These are phyloP conservation scores for Myxozyma udenii DNA, from an alignment of 805 yeast genomes.

Conservation along the genomic window DNA sequence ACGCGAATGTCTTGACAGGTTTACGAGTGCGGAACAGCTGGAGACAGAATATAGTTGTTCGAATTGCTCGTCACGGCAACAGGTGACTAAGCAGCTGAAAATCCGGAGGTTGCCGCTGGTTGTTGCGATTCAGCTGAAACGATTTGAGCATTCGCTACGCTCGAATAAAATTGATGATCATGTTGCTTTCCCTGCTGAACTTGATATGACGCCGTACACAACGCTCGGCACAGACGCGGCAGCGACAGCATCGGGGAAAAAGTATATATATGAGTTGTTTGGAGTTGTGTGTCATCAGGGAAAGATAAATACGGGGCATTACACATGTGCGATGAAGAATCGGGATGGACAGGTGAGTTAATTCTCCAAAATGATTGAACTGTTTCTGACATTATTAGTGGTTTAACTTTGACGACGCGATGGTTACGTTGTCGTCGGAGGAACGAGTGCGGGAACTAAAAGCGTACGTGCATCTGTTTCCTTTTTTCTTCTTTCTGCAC, in stretches of 20 bases:
- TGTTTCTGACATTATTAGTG: slow-evolving; percentile 49
- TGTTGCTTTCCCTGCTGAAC: slow-evolving; percentile 66
- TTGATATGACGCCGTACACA: slow-evolving; percentile 66
- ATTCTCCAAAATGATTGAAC: slow-evolving; percentile 21
- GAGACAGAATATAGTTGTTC: slow-evolving; percentile 73
- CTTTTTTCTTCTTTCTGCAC: neutral
- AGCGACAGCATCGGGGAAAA: slow-evolving; percentile 6
- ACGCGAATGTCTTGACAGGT: slow-evolving; percentile 45
- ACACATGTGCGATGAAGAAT: slow-evolving; percentile 71
- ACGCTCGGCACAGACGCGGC: slow-evolving; percentile 7
- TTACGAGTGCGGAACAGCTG: slow-evolving; percentile 72
- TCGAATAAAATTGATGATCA: slow-evolving; percentile 72
- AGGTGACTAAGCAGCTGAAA: slow-evolving; percentile 69
- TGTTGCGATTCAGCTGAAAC: slow-evolving; percentile 76
- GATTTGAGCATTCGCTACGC: slow-evolving; percentile 57
- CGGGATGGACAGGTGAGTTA: slow-evolving; percentile 48
- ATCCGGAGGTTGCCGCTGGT: slow-evolving; percentile 72
- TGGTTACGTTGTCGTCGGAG: slow-evolving; percentile 62
- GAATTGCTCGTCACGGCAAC: slow-evolving; percentile 57
- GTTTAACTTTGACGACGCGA: slow-evolving; percentile 90
- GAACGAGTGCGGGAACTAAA: slow-evolving; percentile 65
- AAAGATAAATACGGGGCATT: slow-evolving; percentile 93
- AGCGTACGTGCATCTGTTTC: slow-evolving; percentile 61
- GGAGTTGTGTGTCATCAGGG: slow-evolving; percentile 90
- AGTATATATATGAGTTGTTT: slow-evolving; percentile 71